Conservation (phyloP, 2,329 filamentous ascomycete species). For the Diplodia sapinea region DNA sequence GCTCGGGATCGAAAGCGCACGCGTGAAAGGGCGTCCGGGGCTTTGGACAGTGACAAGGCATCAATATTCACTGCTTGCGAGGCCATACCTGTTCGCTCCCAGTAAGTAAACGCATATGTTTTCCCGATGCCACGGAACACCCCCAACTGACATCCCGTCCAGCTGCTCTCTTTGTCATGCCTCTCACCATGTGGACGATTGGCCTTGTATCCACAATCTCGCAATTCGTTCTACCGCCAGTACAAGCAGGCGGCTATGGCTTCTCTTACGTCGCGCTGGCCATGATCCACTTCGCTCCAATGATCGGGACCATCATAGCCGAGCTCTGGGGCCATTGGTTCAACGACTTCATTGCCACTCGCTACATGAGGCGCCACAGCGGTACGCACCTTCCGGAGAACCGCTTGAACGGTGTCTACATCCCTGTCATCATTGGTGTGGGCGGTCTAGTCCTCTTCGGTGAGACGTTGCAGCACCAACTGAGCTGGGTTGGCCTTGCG, state of each 20-base stretch:
- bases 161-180: conserved; percentile 35
- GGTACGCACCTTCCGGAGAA: conserved; percentile 42
- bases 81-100: conserved; percentile 36
- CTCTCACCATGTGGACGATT: conserved; percentile 40
- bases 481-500: conserved; percentile 42
- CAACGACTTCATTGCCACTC: conserved; percentile 44
- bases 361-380: conserved; percentile 42
- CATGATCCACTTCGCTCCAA: conserved; percentile 45
- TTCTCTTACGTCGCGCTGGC: conserved; percentile 37
- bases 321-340: conserved; percentile 47
- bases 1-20: conserved; percentile 25
- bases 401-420: conserved; percentile 43
- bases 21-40: conserved; percentile 17
- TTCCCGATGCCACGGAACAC: background rate
- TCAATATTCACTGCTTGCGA: conserved; percentile 31
- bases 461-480: conserved; percentile 42
- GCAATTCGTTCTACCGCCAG: conserved; percentile 37
- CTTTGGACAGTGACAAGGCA: conserved; percentile 23
- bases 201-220: conserved; percentile 39
- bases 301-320: conserved; percentile 43
- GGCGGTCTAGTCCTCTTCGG: conserved; percentile 44
- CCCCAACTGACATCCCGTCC: background rate
- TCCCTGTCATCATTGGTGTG: conserved; percentile 42
- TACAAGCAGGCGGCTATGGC: conserved; percentile 33
- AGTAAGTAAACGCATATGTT: conserved; percentile 29